Evolutionary conservation across 805 yeast genomes (phyloP).

Genomic region (Metschnikowia picachoensis): DNA sequence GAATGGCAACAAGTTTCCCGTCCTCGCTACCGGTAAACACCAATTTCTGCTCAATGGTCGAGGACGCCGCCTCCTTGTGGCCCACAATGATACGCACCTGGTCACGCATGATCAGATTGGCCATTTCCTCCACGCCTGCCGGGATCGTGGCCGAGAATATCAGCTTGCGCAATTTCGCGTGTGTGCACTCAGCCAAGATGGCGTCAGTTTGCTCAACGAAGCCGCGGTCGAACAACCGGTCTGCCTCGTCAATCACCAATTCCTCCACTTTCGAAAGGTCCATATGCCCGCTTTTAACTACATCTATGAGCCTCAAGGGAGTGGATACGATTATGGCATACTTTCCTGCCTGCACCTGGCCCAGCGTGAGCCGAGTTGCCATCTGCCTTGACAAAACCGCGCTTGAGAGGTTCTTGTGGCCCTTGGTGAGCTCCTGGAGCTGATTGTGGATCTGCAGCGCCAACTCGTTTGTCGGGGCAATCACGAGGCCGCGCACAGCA

Average conservation of each 20-base stretch:
- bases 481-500: constrained; percentile 70
- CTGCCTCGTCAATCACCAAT: constrained; percentile 92
- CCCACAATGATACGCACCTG: constrained; percentile 88
- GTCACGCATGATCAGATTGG: constrained; percentile 77
- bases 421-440: constrained; percentile 53
- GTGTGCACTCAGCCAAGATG: constrained; percentile 58
- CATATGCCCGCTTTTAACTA: constrained; percentile 57
- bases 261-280: constrained; percentile 66
- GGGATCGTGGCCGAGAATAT: constrained; percentile 96
- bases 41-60: constrained; percentile 75
- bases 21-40: constrained; percentile 90
- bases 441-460: constrained; percentile 81
- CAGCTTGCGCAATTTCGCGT: constrained; percentile 57
- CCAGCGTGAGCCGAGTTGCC: constrained; percentile 63
- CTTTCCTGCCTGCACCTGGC: constrained; percentile 53
- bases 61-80: constrained; percentile 88
- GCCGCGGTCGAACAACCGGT: constrained; percentile 80
- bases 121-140: constrained; percentile 85
- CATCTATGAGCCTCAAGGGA: constrained; percentile 82
- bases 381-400: constrained; percentile 69
- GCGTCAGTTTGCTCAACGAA: constrained; percentile 90
- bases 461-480: constrained; percentile 93
- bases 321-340: constrained; percentile 83
- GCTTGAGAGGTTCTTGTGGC: constrained; percentile 48
- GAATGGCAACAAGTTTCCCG: constrained; percentile 88